Evolutionary conservation across 2,329 filamentous ascomycete species (phyloP), one percentile per base, ranked within the genome.

Genomic region (Diplocarpon rosae): DNA sequence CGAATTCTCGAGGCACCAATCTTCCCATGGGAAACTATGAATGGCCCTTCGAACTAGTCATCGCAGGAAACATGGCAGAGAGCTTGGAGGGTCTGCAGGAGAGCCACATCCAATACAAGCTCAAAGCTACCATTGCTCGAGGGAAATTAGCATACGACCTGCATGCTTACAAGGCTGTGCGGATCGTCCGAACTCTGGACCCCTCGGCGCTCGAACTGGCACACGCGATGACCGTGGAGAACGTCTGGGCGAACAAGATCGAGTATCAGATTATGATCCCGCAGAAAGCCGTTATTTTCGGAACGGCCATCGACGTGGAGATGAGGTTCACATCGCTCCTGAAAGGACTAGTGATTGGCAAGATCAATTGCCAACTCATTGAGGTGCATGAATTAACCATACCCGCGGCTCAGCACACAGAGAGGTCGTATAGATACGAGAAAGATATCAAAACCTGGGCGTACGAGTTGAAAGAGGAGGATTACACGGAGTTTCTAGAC

Each of bases 221-320:
- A 31, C 84, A 96, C 64, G 83, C 87, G 38, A 92, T 95, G 86
- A 86, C 85, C 51, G 89, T 96, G 52, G 89, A 95, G 65, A 95
- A 95, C 60, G 84, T 94, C 52, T 98, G 92, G 92, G 85, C 88
- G 5, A 92, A 95, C 69, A 98, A 98, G 70, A 77, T 96, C 56
- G 86, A 94, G 62, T 98, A 98, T 67, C 90, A 87, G 27, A 88
- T 98, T 51, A 79, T 86, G 46, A 85, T 94, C 10, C 90, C 92
- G 0, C 89, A 87, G 59, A 95, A 95, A 67, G 92, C 92, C 1
- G 83, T 95, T 43, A 84, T 95, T 14, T 94, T 95, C 57, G 92
- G 92, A 39, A 93, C 86, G n/a, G 74, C 75, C 16, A 80, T 96
- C 39, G 78, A 80, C 1, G 73, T 95, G 48, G 81, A 94, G 56